A percentile compares a stretch with the other conserved stretches of the same genome.
Conservation (phyloP, 345 rosid species). For the Hirschfeldia incana region DNA sequence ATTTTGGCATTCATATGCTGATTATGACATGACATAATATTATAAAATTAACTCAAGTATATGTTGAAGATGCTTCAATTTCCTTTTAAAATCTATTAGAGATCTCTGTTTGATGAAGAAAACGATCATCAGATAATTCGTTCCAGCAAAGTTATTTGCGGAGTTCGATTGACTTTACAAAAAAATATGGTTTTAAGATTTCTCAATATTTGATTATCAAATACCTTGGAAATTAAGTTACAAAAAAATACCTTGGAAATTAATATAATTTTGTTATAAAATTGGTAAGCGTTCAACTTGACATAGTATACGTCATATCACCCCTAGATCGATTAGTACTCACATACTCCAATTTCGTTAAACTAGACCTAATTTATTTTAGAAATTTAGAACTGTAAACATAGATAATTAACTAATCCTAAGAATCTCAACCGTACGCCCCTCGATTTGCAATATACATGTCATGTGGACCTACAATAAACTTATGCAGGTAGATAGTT, state of each 20-base stretch:
- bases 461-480: background rate
- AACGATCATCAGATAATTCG: background rate
- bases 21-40: background rate
- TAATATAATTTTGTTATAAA: background rate
- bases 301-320: background rate
- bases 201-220: background rate
- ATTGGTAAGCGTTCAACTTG: background rate
- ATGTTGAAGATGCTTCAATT: slow-evolving; percentile 9
- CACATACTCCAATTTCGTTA: background rate
- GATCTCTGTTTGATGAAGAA: slow-evolving; percentile 6
- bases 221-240: no score
- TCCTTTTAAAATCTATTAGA: slow-evolving; percentile 1
- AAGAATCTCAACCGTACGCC: background rate
- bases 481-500: background rate
- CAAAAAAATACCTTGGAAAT: no score
- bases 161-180: background rate
- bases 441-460: background rate
- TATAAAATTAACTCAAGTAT: background rate
- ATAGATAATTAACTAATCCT: background rate
- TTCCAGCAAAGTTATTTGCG: background rate
- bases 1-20: slow-evolving; percentile 13
- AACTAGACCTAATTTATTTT: background rate
- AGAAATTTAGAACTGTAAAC: background rate
- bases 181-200: no score
- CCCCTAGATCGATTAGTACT: background rate